Percentiles rank a stretch among this genome's conserved stretches.
Evolutionary conservation across 2,329 filamentous ascomycete species (phyloP).

Genomic region (Macrophomina phaseolina): DNA sequence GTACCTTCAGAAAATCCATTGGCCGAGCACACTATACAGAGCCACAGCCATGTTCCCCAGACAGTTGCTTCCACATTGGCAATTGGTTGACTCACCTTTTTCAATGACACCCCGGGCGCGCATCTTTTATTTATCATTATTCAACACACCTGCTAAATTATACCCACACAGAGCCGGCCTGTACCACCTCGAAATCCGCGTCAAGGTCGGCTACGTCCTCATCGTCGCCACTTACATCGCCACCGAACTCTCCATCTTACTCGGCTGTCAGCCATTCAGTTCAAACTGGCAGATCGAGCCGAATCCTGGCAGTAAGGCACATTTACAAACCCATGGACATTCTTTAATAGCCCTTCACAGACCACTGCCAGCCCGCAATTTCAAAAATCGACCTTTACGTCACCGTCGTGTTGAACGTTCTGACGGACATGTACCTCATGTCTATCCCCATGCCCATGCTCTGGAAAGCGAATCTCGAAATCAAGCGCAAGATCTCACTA

Average conservation of each 20-base stretch:
- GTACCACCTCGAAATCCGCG: conserved; percentile 49
- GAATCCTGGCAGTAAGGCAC: conserved; percentile 52
- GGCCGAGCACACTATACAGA: no score
- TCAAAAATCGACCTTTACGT: conserved; percentile 27
- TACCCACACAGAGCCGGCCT: not conserved
- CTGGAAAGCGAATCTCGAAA: conserved; percentile 56
- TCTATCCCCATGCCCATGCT: conserved; percentile 64
- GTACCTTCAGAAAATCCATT: no score
- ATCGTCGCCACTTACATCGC: conserved; percentile 56
- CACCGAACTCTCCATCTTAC: conserved; percentile 56
- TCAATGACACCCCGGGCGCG: not conserved
- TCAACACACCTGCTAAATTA: not conserved
- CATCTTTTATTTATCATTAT: not conserved
- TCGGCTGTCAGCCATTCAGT: conserved; percentile 58
- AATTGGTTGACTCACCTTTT: not conserved
- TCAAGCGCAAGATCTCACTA: conserved; percentile 59
- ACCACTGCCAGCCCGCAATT: conserved; percentile 24
- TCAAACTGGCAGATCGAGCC: conserved; percentile 65
- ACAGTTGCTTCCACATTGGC: not conserved
- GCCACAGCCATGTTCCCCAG: not conserved
- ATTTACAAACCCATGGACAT: not conserved
- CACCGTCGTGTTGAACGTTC: conserved; percentile 55
- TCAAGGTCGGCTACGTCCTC: conserved; percentile 53
- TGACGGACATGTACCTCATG: conserved; percentile 64
- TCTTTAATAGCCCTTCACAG: not conserved